Evolutionary conservation across 805 yeast species (phyloP).

Genomic region (Nakazawaea pomicola): DNA sequence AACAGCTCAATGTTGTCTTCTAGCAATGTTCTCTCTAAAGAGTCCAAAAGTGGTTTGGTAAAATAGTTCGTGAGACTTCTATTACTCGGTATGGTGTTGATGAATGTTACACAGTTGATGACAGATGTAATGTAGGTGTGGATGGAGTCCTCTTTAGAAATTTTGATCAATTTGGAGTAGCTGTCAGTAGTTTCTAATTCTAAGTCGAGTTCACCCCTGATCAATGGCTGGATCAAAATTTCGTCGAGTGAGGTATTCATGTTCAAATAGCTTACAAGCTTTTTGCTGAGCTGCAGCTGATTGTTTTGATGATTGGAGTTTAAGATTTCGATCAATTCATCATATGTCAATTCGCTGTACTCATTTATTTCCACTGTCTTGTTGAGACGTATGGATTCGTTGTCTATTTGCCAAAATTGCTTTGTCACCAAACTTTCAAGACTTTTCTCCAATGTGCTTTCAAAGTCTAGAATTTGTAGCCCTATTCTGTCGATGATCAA

Average conservation of each 20-base stretch:
- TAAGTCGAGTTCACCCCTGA: conserved; percentile 1
- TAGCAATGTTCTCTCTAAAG: conserved; percentile 8
- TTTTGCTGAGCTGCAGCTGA: background rate
- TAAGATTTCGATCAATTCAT: conserved; percentile 7
- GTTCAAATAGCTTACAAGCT: conserved; percentile 2
- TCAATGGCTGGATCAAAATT: conserved; percentile 8
- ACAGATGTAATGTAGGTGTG: conserved; percentile 1
- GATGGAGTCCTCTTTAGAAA: background rate
- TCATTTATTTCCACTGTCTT: conserved; percentile 7
- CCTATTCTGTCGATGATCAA: conserved; percentile 6
- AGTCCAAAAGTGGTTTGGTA: conserved; percentile 8
- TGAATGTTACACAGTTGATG: conserved; percentile 4
- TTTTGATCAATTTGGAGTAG: conserved; percentile 1
- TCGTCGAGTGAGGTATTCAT: conserved; percentile 7
- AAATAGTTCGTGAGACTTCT: conserved; percentile 1
- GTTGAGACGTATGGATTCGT: background rate
- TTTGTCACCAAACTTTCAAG: background rate
- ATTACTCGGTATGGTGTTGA: conserved; percentile 5
- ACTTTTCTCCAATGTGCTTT: background rate
- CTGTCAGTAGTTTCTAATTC: background rate
- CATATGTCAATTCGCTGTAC: conserved; percentile 9
- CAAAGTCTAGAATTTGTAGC: conserved; percentile 1
- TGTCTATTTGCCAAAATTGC: conserved; percentile 5
- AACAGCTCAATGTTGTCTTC: conserved; percentile 11
- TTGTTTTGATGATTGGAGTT: background rate